Percentiles rank a stretch among this genome's conserved stretches.
phyloP scores from a whole-genome alignment of 345 rosid species.

The Euphorbia lathyris region DNA sequence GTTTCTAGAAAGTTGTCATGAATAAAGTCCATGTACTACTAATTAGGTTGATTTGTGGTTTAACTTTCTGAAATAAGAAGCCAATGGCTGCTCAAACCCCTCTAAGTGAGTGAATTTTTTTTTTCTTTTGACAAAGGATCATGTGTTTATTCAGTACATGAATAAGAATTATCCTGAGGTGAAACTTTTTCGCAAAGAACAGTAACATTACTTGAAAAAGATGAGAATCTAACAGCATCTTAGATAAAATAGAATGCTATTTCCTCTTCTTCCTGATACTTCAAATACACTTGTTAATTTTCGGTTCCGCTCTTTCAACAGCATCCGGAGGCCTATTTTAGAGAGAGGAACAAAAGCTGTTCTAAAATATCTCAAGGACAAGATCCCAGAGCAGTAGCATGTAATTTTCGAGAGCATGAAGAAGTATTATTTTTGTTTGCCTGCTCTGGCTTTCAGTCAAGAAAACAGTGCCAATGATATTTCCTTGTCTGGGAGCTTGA shows the following conservation, averaged over 20 bases:
- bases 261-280: neutral
- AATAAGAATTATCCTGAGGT: neutral
- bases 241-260: neutral
- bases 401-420: neutral
- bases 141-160: neutral
- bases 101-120: neutral
- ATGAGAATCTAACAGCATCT: neutral
- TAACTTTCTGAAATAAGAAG: neutral
- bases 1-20: neutral
- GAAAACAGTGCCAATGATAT: neutral
- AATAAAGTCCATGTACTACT: neutral
- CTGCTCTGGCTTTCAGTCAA: neutral
- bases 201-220: neutral
- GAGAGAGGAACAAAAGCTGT: slow-evolving; percentile 87
- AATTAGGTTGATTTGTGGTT: neutral
- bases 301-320: slow-evolving; percentile 23
- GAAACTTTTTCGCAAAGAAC: neutral
- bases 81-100: neutral
- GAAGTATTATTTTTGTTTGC: neutral
- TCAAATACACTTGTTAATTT: neutral
- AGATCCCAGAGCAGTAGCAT: slow-evolving; percentile 51
- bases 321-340: slow-evolving; percentile 81
- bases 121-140: neutral
- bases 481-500: no score
- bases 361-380: slow-evolving; percentile 75